These are phyloP conservation scores for Blastosporella zonata DNA, from an alignment of 1,284 basidiomycete genomes.

Conservation along the genomic window DNA sequence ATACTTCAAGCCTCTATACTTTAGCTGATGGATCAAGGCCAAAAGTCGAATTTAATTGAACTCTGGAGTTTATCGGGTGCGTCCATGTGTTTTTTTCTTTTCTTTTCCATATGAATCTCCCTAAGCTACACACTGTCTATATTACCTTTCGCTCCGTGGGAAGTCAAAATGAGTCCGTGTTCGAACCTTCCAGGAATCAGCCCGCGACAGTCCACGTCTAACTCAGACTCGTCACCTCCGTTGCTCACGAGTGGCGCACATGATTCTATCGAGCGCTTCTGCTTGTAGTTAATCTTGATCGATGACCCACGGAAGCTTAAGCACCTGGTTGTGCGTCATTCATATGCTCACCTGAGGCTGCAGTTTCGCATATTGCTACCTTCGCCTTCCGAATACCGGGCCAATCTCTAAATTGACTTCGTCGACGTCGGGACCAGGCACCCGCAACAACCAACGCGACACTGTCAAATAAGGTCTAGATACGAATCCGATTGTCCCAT, in stretches of 20 bases:
- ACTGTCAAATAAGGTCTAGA: constrained; percentile 8
- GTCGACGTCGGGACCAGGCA: constrained; percentile 11
- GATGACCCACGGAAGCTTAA: constrained; percentile 4
- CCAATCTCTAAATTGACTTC: not conserved
- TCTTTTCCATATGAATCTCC: too few relatives aligned
- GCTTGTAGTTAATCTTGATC: not conserved
- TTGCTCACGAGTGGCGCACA: constrained; percentile 5
- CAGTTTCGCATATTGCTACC: not conserved
- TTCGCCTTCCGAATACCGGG: not conserved
- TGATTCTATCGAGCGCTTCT: not conserved
- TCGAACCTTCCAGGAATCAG: too few relatives aligned
- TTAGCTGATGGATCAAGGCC: too few relatives aligned
- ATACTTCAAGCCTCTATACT: too few relatives aligned
- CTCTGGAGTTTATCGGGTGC: too few relatives aligned
- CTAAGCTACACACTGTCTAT: too few relatives aligned
- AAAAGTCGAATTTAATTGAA: too few relatives aligned
- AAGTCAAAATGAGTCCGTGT: too few relatives aligned
- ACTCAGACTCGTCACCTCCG: not conserved
- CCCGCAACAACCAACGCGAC: too few relatives aligned
- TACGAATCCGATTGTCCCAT: constrained; percentile 1
- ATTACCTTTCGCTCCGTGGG: too few relatives aligned
- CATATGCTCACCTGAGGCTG: not conserved
- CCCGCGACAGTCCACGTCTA: too few relatives aligned
- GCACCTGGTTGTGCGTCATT: constrained; percentile 1
- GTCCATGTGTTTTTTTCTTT: too few relatives aligned